phyloP scores from a whole-genome alignment of 805 yeast genomes.

The Ogataea wickerhamii region DNA sequence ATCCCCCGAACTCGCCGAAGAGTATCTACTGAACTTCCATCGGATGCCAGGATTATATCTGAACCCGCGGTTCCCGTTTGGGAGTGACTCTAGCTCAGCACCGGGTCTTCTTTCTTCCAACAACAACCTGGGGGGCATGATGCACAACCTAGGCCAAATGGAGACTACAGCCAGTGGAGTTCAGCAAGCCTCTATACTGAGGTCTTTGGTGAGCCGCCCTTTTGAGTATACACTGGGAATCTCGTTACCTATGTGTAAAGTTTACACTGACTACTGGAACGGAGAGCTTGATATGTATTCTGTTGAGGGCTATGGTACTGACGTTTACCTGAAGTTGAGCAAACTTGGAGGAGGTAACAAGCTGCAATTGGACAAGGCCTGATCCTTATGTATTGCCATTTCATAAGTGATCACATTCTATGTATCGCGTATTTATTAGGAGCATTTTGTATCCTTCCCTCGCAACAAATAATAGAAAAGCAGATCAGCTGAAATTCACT shows the following conservation, averaged over 20 bases:
- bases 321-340: slow-evolving; percentile 74
- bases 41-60: slow-evolving; percentile 59
- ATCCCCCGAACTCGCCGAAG: slow-evolving; percentile 53
- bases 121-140: slow-evolving; percentile 21
- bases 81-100: slow-evolving; percentile 11
- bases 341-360: slow-evolving; percentile 69
- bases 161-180: slow-evolving; percentile 20
- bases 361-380: slow-evolving; percentile 69
- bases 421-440: too few relatives aligned
- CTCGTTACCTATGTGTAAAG: slow-evolving; percentile 89
- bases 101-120: slow-evolving; percentile 2
- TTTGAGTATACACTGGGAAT: slow-evolving; percentile 75
- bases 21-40: slow-evolving; percentile 64
- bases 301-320: slow-evolving; percentile 89
- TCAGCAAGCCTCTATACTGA: slow-evolving; percentile 49
- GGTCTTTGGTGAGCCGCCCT: slow-evolving; percentile 66
- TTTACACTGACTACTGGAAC: slow-evolving; percentile 95
- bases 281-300: slow-evolving; percentile 82
- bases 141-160: slow-evolving; percentile 31
- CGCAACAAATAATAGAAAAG: too few relatives aligned
- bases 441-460: too few relatives aligned
- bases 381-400: too few relatives aligned
- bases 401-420: too few relatives aligned
- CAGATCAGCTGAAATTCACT: too few relatives aligned
- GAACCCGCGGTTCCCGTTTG: slow-evolving; percentile 26